phyloP scores from a whole-genome alignment of 306 rosid genomes.

The Ormosia emarginata region DNA sequence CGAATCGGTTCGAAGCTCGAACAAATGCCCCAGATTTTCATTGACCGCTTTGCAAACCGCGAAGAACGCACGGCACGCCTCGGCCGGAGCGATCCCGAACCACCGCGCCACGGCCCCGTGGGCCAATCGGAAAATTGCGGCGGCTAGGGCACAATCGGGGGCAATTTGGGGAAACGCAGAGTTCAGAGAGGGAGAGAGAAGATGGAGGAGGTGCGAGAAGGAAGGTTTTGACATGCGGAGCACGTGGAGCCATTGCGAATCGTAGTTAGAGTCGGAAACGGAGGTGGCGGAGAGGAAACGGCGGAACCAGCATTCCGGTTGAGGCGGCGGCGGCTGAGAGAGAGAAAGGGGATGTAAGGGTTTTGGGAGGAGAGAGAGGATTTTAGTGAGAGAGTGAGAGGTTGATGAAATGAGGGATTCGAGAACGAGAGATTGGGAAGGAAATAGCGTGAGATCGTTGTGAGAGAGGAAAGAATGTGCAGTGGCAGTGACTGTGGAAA shows the following conservation, averaged over 20 bases:
- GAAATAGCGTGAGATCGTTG: slow-evolving; percentile 57
- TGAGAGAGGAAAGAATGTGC: slow-evolving; percentile 59
- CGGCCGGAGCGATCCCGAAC: slow-evolving; percentile 49
- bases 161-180: slow-evolving; percentile 36
- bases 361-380: slow-evolving; percentile 23
- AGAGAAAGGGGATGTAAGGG: slow-evolving; percentile 13
- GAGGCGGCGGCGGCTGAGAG: slow-evolving; percentile 8
- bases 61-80: slow-evolving; percentile 61
- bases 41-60: slow-evolving; percentile 49
- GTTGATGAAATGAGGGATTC: slow-evolving; percentile 51
- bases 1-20: slow-evolving; percentile 53
- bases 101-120: slow-evolving; percentile 63
- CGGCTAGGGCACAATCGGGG: slow-evolving; percentile 54
- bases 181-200: slow-evolving; percentile 35
- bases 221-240: slow-evolving; percentile 67
- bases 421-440: slow-evolving; percentile 50
- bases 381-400: slow-evolving; percentile 26
- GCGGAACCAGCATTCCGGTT: slow-evolving; percentile 55
- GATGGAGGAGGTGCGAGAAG: slow-evolving; percentile 56
- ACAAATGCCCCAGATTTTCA: slow-evolving; percentile 46
- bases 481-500: slow-evolving; percentile 33
- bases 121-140: slow-evolving; percentile 69
- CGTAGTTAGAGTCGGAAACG: background rate
- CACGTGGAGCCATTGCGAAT: slow-evolving; percentile 49
- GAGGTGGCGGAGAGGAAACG: slow-evolving; percentile 53